phyloP scores from a whole-genome alignment of 2,329 filamentous ascomycete genomes.

The Talaromyces pinophilus region DNA sequence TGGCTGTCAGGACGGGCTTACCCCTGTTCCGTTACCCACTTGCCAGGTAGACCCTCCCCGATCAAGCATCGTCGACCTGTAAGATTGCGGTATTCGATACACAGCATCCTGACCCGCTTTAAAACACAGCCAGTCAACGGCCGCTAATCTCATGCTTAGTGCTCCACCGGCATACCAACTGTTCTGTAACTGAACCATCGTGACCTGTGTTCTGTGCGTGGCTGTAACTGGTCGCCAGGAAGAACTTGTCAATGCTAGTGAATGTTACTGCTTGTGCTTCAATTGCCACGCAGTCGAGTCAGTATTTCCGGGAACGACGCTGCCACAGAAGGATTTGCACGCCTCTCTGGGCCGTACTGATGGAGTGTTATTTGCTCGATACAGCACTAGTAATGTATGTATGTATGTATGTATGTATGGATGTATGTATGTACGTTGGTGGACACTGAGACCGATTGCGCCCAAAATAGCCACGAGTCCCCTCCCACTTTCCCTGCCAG shows the following conservation, averaged over 20 bases:
- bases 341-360: not conserved
- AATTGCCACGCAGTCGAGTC: not conserved
- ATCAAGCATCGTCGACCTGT: not conserved
- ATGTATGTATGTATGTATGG: no score
- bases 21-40: slow-evolving; percentile 12
- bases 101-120: not conserved
- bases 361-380: not conserved
- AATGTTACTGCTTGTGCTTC: not conserved
- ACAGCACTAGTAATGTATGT: slow-evolving; percentile 11
- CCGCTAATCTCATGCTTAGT: not conserved
- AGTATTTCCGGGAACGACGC: not conserved
- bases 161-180: slow-evolving; percentile 16
- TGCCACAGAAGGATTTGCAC: not conserved
- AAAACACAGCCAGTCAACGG: slow-evolving; percentile 6
- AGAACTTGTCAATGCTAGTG: not conserved
- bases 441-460: slow-evolving; percentile 17
- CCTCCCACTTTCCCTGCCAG: slow-evolving; percentile 6
- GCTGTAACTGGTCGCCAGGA: not conserved
- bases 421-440: not conserved
- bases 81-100: not conserved
- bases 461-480: slow-evolving; percentile 36
- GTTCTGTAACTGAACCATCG: not conserved
- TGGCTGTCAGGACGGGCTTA: slow-evolving; percentile 3
- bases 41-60: not conserved
- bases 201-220: slow-evolving; percentile 9